Base-by-base conservation (phyloP, 1,284 basidiomycete species). In the Malassezia sympodialis region DNA sequence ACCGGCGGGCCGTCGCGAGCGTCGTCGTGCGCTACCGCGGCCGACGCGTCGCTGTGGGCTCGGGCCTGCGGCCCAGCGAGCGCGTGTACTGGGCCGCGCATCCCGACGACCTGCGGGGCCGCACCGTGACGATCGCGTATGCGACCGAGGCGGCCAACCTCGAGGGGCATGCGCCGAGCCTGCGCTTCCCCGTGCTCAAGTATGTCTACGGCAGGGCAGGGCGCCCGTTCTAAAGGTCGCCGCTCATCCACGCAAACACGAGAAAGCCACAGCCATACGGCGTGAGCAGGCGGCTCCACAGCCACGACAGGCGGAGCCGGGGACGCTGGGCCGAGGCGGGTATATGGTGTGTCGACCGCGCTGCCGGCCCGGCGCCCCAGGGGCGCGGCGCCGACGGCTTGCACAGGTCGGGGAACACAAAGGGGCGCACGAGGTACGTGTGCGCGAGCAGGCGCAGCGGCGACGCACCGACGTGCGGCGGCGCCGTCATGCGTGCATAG, bases 211-310 rank as follows among this genome's bases (percentile, higher is more conserved):
- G n/a, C 23, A 7, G n/a, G 14, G 47, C 31, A 5, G 41, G 46
- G n/a, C 59, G 64, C 10, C n/a, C 27, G n/a, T 28, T 23, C n/a
- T 46, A 46, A 15, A 66, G 53, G 47, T 72, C 71, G 21, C 71
- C 71, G n/a, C 67, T 63, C 27, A 73, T 60, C 67, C 67, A 72
- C 19, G 71, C 69, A 50, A 69, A 73, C 12, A 64, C 62, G 26
- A 73, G 55, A 46, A 73, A 73, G 2, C 67, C 69, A 12, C 70
- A 59, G 1, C 66, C 68, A 42, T 73, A 73, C n/a, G 71, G 71
- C 17, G 68, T 47, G 6, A 41, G 28, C 44, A 40, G 24, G n/a
- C 46, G 34, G 27, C 31, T 21, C 14, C 21, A 21, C 15, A 40
- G 21, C 32, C 26, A 53, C 17, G 10, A 24, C 37, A 31, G 28